Evolutionary conservation across 2,329 filamentous ascomycete genomes (phyloP), one percentile per base, ranked within the genome.

Genomic region (Fonsecaea nubica): DNA sequence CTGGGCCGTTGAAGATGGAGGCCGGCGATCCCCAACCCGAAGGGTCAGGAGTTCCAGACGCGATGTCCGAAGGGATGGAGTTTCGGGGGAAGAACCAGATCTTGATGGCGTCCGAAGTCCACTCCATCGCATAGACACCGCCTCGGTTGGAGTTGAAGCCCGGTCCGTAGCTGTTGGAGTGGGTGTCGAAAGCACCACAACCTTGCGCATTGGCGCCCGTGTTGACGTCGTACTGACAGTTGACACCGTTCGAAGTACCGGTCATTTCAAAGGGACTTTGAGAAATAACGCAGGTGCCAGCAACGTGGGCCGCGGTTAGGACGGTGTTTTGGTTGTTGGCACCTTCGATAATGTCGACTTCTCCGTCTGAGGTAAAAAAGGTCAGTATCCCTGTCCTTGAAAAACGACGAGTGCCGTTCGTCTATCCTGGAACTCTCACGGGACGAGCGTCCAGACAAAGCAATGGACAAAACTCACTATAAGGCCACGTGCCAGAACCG

Each of bases 111-210:
- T 85, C 76, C 35, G 85, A 83, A 1, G 90, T 92, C 91, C 93
- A 96, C 77, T 92, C 88, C 67, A 89, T 86, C 38, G 87, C 90
- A 73, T 90, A 92, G 55, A 93, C 83, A 53, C 90, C 71, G 2
- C 73, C 69, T 7, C 30, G 32, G 40, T 54, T 63, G 10, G 63
- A 12, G 70, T 86, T 90, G 77, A 90, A 85, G 0, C 76, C 80
- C 4, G 76, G 75, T 40, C 87, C 87, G 64, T 83, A 88, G 60
- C 30, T 78, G 36, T 15, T 25, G 12, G 62, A 30, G 25, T 63
- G 50, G n/a, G 32, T 61, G 42, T 68, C 65, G 45, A 63, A 78
- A 15, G 82, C 77, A 0, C 77, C 77, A 65, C 82, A 82, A 15
- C 77, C 77, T n/a, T 78, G 73, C 35, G 61, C 63, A 62, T 77